phyloP scores from a whole-genome alignment of 2,329 filamentous ascomycete species.

The Onygena corvina region DNA sequence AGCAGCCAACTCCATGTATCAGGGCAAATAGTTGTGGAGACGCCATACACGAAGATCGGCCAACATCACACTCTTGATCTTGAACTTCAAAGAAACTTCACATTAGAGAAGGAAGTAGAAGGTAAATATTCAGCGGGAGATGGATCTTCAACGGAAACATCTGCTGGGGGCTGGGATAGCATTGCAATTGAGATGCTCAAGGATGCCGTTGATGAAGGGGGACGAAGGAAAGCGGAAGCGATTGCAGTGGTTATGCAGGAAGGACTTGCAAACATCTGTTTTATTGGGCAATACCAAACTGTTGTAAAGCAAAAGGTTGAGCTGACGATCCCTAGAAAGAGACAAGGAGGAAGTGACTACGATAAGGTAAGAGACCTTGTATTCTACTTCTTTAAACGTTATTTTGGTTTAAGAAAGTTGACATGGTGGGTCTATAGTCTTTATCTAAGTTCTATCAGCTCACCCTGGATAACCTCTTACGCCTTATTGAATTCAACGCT shows the following conservation, averaged over 20 bases:
- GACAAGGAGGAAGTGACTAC: constrained; percentile 37
- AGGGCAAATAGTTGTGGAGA: constrained; percentile 54
- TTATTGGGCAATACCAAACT: constrained; percentile 40
- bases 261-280: constrained; percentile 40
- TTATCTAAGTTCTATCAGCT: constrained; percentile 68
- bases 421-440: constrained; percentile 36
- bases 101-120: constrained; percentile 63
- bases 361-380: constrained; percentile 30
- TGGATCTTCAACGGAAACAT: neutral
- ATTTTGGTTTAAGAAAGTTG: neutral
- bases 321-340: constrained; percentile 37
- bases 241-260: constrained; percentile 93
- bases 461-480: constrained; percentile 60
- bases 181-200: constrained; percentile 66
- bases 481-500: constrained; percentile 60
- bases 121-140: constrained; percentile 26
- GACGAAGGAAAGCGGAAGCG: constrained; percentile 64
- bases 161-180: constrained; percentile 67
- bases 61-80: constrained; percentile 66
- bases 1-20: constrained; percentile 57
- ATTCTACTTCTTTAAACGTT: neutral
- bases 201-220: constrained; percentile 59
- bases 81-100: constrained; percentile 78
- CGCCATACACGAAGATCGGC: constrained; percentile 54
- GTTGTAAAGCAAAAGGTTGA: constrained; percentile 40